phyloP scores from a whole-genome alignment of 2,329 filamentous ascomycete genomes.

The Aspergillus alliaceus region DNA sequence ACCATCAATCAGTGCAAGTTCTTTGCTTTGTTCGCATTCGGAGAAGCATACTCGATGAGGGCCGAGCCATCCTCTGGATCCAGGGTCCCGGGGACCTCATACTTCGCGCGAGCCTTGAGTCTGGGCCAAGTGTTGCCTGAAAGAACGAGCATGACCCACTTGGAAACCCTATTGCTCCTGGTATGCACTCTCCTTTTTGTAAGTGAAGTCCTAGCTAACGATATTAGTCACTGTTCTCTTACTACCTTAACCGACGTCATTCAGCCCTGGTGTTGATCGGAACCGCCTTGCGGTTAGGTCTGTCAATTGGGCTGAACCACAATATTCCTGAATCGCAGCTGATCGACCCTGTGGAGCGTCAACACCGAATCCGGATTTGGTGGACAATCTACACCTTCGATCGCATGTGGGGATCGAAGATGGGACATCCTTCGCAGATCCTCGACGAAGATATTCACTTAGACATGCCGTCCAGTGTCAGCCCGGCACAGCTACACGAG shows the following conservation, averaged over 20 bases:
- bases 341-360: conserved; percentile 40
- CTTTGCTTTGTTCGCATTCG: conserved; percentile 47
- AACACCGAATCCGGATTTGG: conserved; percentile 39
- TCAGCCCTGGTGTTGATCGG: conserved; percentile 36
- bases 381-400: conserved; percentile 43
- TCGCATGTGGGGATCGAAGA: conserved; percentile 51
- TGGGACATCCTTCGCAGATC: conserved; percentile 51
- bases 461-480: conserved; percentile 37
- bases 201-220: background rate
- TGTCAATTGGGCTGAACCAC: conserved; percentile 47
- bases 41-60: conserved; percentile 47
- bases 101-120: conserved; percentile 44
- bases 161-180: conserved; percentile 44
- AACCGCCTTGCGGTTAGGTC: conserved; percentile 43
- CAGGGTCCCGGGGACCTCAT: conserved; percentile 45
- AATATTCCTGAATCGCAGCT: conserved; percentile 38
- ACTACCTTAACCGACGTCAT: conserved; percentile 37
- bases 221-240: conserved; percentile 36
- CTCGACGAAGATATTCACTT: conserved; percentile 49
- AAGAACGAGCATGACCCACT: conserved; percentile 45
- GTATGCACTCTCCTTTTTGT: conserved; percentile 21
- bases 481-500: conserved; percentile 29
- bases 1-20: conserved; percentile 45
- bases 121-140: conserved; percentile 46
- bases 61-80: conserved; percentile 32